Percentiles rank a stretch among this genome's conserved stretches.
These are phyloP conservation scores for Sugiyamaella mastotermitis DNA, from an alignment of 805 yeast species.

Conservation along the genomic window DNA sequence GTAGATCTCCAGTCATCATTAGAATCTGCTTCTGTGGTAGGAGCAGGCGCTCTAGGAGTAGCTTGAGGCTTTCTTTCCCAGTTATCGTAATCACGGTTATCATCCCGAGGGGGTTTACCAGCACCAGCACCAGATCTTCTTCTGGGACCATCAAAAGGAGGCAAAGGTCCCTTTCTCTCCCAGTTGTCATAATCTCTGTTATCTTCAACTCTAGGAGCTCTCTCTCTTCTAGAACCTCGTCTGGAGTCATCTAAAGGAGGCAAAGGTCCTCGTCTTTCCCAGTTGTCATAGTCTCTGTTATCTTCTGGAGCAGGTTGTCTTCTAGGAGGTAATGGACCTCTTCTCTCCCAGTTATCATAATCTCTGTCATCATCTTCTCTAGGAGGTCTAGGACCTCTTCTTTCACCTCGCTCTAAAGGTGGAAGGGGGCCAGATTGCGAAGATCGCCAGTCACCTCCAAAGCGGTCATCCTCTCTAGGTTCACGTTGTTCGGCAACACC, in stretches of 20 bases:
- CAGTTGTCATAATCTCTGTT: constrained; percentile 26
- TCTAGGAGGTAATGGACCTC: constrained; percentile 42
- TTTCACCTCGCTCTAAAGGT: constrained; percentile 20
- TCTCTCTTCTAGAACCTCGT: too few species aligned
- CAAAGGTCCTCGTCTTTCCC: constrained; percentile 36
- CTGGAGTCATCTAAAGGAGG: constrained; percentile 20
- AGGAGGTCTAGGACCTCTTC: constrained; percentile 32
- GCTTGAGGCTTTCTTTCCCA: constrained; percentile 43
- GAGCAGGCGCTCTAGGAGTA: constrained; percentile 35
- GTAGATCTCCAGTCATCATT: constrained; percentile 28
- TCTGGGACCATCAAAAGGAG: constrained; percentile 27
- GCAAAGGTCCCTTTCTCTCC: constrained; percentile 39
- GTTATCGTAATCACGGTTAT: constrained; percentile 44
- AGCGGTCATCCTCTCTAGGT: constrained; percentile 35
- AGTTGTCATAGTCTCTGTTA: constrained; percentile 23
- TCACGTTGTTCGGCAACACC: constrained; percentile 66
- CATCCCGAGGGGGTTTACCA: too few species aligned
- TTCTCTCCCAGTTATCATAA: constrained; percentile 30
- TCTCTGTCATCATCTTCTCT: constrained; percentile 20
- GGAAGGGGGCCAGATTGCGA: constrained; percentile 13
- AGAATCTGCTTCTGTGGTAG: constrained; percentile 14
- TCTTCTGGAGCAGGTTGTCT: constrained; percentile 13
- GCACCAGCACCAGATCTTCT: constrained; percentile 12
- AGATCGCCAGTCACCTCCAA: constrained; percentile 31
- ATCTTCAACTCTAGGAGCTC: too few species aligned